Conservation (phyloP, 805 yeast species). For the Metschnikowia cubensis region DNA sequence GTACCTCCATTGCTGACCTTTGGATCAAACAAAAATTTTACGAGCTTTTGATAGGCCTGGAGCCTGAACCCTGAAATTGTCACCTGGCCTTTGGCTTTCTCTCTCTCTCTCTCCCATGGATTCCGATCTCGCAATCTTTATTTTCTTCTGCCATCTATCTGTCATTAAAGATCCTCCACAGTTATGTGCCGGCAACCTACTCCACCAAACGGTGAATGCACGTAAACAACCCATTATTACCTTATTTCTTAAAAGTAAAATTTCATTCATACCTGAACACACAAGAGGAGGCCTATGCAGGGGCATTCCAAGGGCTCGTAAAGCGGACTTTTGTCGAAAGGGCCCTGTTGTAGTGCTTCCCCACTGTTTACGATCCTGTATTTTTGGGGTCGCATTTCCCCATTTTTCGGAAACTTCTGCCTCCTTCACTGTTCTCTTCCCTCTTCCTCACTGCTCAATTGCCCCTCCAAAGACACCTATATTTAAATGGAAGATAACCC, state of each 20-base stretch:
- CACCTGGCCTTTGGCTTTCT: too few relatives aligned
- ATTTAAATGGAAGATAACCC: slow-evolving; percentile 1
- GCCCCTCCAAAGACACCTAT: neutral
- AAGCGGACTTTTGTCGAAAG: neutral
- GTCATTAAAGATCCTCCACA: too few relatives aligned
- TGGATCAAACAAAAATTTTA: neutral
- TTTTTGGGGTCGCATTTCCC: slow-evolving; percentile 1
- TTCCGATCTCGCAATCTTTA: too few relatives aligned
- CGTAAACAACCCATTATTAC: neutral
- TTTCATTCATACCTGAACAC: neutral
- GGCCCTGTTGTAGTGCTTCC: neutral
- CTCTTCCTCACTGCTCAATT: neutral
- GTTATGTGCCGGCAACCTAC: neutral
- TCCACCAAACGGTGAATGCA: neutral
- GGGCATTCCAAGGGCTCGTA: neutral
- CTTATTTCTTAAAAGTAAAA: neutral
- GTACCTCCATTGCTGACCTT: neutral
- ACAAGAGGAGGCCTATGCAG: neutral
- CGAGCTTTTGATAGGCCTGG: neutral
- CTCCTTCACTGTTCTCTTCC: neutral
- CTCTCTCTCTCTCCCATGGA: too few relatives aligned
- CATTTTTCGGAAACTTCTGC: neutral
- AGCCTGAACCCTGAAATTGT: neutral
- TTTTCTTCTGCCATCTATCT: too few relatives aligned
- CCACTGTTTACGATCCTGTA: slow-evolving; percentile 1